Percentiles rank a stretch among this genome's conserved stretches.
These are phyloP conservation scores for Xylaria sp. DNA, from an alignment of 2,329 filamentous ascomycete species.

Conservation along the genomic window DNA sequence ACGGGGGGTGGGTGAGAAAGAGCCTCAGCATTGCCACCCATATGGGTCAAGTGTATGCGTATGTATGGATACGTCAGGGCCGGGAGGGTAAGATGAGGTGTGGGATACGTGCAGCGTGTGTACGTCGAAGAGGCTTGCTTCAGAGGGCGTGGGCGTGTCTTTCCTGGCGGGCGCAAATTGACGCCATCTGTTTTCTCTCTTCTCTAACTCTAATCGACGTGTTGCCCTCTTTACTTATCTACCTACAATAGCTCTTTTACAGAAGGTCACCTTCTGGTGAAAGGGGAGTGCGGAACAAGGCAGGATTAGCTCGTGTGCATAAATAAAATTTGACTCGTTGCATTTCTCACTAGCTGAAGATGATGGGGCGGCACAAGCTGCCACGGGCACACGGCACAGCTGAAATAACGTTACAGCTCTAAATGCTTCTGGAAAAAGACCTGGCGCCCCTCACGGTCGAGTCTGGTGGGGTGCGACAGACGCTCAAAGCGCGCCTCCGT, in stretches of 20 bases:
- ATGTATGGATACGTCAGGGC: too few species aligned
- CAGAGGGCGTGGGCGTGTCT: too few species aligned
- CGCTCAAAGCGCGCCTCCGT: not conserved
- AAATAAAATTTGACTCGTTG: not conserved
- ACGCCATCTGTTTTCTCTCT: not conserved
- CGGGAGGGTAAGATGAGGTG: not conserved
- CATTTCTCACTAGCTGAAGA: constrained; percentile 5
- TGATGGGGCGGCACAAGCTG: not conserved
- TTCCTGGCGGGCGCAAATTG: too few species aligned
- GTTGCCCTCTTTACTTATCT: not conserved
- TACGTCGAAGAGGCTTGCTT: not conserved
- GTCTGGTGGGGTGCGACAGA: not conserved
- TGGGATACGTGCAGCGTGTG: not conserved
- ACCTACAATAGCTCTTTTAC: not conserved
- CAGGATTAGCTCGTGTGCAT: not conserved
- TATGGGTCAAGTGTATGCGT: too few species aligned
- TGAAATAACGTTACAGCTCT: constrained; percentile 24
- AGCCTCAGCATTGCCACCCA: constrained; percentile 16
- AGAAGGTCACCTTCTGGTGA: not conserved
- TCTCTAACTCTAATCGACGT: not conserved
- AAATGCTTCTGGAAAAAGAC: constrained; percentile 15
- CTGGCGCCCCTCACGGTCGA: not conserved
- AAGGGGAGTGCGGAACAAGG: not conserved
- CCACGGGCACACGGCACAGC: constrained; percentile 4
- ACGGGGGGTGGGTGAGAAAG: not conserved